phyloP scores from a whole-genome alignment of 129 eudicot species.

The Saposhnikovia divaricata region DNA sequence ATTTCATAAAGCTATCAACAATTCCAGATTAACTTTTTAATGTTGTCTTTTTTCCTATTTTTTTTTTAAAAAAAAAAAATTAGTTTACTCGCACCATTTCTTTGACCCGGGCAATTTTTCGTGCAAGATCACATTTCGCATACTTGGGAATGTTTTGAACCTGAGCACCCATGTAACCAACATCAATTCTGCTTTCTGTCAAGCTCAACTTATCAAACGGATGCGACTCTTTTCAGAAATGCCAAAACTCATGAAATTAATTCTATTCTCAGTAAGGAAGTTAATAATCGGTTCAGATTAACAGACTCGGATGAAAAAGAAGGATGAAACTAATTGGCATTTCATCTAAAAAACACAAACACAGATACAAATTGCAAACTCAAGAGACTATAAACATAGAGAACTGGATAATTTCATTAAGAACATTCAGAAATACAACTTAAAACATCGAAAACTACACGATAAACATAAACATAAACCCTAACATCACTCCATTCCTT shows the following conservation, averaged over 20 bases:
- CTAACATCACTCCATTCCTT: not conserved
- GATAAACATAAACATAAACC: not conserved
- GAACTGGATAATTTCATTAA: not conserved
- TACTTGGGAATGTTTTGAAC: conserved; percentile 24
- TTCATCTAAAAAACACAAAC: conserved; percentile 25
- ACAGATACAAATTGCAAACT: conserved; percentile 14
- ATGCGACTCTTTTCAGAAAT: conserved; percentile 32
- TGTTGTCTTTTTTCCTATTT: too few species aligned
- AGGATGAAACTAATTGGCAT: conserved; percentile 22
- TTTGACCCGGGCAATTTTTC: too few species aligned
- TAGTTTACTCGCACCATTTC: too few species aligned
- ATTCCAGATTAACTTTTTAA: not conserved
- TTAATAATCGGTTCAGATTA: conserved; percentile 22
- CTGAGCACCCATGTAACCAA: conserved; percentile 31
- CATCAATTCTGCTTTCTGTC: conserved; percentile 22
- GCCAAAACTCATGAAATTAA: conserved; percentile 34
- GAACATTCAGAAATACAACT: not conserved
- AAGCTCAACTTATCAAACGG: conserved; percentile 35
- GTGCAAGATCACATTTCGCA: conserved; percentile 22
- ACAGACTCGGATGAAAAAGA: conserved; percentile 19
- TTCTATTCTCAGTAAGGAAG: conserved; percentile 9
- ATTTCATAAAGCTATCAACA: not conserved
- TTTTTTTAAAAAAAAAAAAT: too few species aligned
- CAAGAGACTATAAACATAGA: not conserved
- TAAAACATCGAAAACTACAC: not conserved